A percentile compares a stretch with the other conserved stretches of the same genome.
Conservation (phyloP, 345 rosid species). For the Sonneratia caseolaris region DNA sequence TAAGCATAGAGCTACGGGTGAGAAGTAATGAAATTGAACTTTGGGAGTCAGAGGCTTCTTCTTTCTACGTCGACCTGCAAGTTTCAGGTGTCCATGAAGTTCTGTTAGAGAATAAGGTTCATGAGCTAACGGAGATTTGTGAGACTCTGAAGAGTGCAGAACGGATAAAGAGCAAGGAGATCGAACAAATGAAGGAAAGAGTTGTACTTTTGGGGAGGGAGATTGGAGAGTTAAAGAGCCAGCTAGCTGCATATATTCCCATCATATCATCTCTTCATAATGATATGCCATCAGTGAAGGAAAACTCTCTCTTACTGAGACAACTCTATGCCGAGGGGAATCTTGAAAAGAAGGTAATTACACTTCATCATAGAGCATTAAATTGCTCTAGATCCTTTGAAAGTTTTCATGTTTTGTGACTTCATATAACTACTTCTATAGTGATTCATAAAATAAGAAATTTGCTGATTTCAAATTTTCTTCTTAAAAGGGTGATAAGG, state of each 20-base stretch:
- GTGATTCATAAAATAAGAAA: neutral
- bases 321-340: slow-evolving; percentile 3
- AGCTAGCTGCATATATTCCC: slow-evolving; percentile 49
- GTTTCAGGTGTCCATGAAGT: slow-evolving; percentile 56
- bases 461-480: neutral
- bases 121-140: slow-evolving; percentile 40
- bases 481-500: slow-evolving; percentile 16
- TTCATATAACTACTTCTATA: neutral
- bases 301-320: slow-evolving; percentile 21
- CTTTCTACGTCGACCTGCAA: slow-evolving; percentile 83
- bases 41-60: slow-evolving; percentile 90
- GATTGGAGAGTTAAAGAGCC: slow-evolving; percentile 45
- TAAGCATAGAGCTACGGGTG: slow-evolving; percentile 71
- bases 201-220: slow-evolving; percentile 43
- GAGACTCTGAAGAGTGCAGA: slow-evolving; percentile 43
- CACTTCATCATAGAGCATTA: neutral
- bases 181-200: slow-evolving; percentile 59
- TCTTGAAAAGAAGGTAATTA: neutral
- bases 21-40: slow-evolving; percentile 63
- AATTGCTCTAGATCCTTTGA: too few relatives aligned
- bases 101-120: slow-evolving; percentile 56
- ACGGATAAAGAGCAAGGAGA: slow-evolving; percentile 29
- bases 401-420: too few relatives aligned
- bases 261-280: slow-evolving; percentile 45
- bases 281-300: slow-evolving; percentile 46